These are phyloP conservation scores for Trametes hirsuta DNA, from an alignment of 1,284 basidiomycete genomes.

Conservation along the genomic window DNA sequence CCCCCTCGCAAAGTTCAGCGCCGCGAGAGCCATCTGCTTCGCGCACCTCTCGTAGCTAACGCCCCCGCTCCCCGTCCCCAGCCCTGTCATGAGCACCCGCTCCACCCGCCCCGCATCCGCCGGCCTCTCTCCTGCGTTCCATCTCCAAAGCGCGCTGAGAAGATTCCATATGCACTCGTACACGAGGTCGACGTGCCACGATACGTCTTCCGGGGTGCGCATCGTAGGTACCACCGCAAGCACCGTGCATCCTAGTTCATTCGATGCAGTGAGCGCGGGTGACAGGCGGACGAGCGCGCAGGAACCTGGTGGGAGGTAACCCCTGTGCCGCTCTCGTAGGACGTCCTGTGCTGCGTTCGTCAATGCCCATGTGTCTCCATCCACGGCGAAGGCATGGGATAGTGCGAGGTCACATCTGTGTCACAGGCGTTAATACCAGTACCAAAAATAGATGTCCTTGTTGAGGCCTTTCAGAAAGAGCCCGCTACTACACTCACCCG, in stretches of 20 bases:
- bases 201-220: constrained; percentile 26
- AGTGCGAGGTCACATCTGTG: constrained; percentile 29
- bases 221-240: constrained; percentile 32
- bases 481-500: constrained; percentile 9
- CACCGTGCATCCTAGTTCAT: constrained; percentile 20
- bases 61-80: constrained; percentile 22
- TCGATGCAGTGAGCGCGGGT: constrained; percentile 19
- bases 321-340: constrained; percentile 24
- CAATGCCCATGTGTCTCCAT: constrained; percentile 26
- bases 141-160: constrained; percentile 27
- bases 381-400: constrained; percentile 21
- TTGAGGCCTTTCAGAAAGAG: too few species aligned
- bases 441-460: too few species aligned
- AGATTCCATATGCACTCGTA: constrained; percentile 35
- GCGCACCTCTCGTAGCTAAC: constrained; percentile 21
- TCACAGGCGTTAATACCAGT: too few species aligned
- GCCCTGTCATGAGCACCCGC: constrained; percentile 21
- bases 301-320: constrained; percentile 28
- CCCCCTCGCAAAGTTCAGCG: constrained; percentile 14
- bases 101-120: constrained; percentile 10
- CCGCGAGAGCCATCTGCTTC: constrained; percentile 24
- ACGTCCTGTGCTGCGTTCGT: constrained; percentile 28
- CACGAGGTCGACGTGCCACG: constrained; percentile 33
- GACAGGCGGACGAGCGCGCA: constrained; percentile 30
- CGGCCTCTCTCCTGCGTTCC: constrained; percentile 24